Base-by-base conservation (phyloP, 2,329 filamentous ascomycete genomes). In the Exserohilum turcica region DNA sequence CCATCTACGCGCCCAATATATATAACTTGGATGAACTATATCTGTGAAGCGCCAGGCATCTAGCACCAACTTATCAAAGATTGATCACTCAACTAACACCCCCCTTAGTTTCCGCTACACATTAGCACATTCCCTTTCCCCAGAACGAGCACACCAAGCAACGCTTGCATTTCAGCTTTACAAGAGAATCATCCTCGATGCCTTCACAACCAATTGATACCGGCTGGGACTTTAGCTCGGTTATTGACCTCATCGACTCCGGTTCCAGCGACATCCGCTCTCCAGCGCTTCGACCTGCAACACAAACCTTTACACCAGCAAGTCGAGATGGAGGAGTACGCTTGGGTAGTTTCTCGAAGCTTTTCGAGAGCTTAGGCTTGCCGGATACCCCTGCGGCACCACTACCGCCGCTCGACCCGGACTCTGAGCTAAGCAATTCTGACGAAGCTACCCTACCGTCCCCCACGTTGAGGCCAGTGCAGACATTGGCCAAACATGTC, bases 171-270 rank as follows among this genome's bases (percentile, higher is more conserved):
- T 37, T 42, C 44, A 33, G 40, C 38, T 38, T n/a, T 9, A 36
- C 6, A 27, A 32, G 24, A 15, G 16, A 42, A 33, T 5, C 27
- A 32, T 33, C 18, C 37, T 49, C 51, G 50, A 75, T 75, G 72
- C 70, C 69, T 57, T 68, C 68, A 38, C 65, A 67, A 51, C 68
- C 71, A 13, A 54, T 66, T 39, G 67, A 71, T 47, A 73, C 72
- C 49, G 68, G 74, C 37, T 81, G 79, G 79, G 77, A 79, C 64
- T 77, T 80, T 48, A 73, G 76, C 52, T 70, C 76, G n/a, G 77
- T 76, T 33, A 68, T 78, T 48, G 72, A 77, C 32, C 70, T 80
- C 32, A 72, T 78, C 60, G 67, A 66, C 32, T 66, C 63, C 16
- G 61, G 67, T 43, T 49, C 55, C 31, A 59, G 64, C 33, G 48